These are phyloP conservation scores for Diaporthe sp. DNA, from an alignment of 2,329 filamentous ascomycete species.

Conservation along the genomic window DNA sequence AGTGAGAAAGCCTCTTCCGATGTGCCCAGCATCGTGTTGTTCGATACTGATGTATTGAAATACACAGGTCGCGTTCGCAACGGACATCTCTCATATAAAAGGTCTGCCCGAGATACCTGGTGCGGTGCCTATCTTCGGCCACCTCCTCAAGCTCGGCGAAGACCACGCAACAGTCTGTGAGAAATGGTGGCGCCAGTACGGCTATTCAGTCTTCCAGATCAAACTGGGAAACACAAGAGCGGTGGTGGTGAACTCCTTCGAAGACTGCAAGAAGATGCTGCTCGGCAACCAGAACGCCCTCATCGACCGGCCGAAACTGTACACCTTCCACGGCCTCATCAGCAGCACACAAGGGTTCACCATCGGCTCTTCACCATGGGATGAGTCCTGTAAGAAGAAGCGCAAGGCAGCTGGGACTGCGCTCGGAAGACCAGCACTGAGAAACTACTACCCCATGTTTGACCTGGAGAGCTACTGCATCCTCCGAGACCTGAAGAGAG, in stretches of 20 bases:
- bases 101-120: constrained; percentile 61
- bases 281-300: constrained; percentile 60
- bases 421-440: constrained; percentile 55
- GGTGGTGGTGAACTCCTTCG: constrained; percentile 63
- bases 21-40: neutral
- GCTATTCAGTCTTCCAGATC: constrained; percentile 61
- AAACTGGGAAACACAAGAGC: constrained; percentile 62
- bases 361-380: constrained; percentile 64
- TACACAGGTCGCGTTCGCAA: constrained; percentile 43
- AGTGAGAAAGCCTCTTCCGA: neutral
- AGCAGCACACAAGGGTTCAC: constrained; percentile 64
- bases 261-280: constrained; percentile 61
- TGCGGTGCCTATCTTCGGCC: constrained; percentile 59
- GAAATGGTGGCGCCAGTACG: constrained; percentile 59
- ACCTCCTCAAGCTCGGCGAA: constrained; percentile 61
- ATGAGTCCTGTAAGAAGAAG: constrained; percentile 63
- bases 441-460: constrained; percentile 62
- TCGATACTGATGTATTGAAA: neutral
- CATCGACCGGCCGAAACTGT: constrained; percentile 60
- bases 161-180: constrained; percentile 64
- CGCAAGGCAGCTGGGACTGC: constrained; percentile 61
- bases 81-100: constrained; percentile 60
- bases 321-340: constrained; percentile 65
- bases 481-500: constrained; percentile 55
- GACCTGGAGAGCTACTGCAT: constrained; percentile 64